Conservation (phyloP, 202 grass and related monocot genomes). For the Digitaria exilis region DNA sequence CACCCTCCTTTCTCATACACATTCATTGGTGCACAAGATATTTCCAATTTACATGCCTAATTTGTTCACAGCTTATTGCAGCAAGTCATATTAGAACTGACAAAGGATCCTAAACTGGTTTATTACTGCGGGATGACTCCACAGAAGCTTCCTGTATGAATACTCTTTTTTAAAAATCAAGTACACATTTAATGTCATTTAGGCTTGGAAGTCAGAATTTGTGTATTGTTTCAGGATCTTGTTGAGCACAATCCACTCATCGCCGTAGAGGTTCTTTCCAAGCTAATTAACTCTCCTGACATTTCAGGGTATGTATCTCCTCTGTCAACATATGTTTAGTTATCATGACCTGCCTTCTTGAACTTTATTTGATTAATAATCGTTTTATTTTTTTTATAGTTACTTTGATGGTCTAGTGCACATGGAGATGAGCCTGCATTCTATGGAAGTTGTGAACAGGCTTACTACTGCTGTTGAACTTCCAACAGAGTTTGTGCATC, state of each 20-base stretch:
- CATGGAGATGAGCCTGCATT: slow-evolving; percentile 99
- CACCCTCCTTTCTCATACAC: background rate
- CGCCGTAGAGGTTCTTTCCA: slow-evolving; percentile 96
- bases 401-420: slow-evolving; percentile 95
- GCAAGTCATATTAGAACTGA: slow-evolving; percentile 89
- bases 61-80: slow-evolving; percentile 67
- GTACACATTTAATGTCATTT: slow-evolving; percentile 3
- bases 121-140: slow-evolving; percentile 91
- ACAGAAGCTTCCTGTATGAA: slow-evolving; percentile 77
- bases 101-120: slow-evolving; percentile 93
- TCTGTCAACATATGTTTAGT: slow-evolving; percentile 35
- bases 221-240: slow-evolving; percentile 69
- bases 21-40: slow-evolving; percentile 16
- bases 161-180: slow-evolving; percentile 14
- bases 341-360: background rate
- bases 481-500: slow-evolving; percentile 88
- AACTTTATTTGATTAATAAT: slow-evolving; percentile 22
- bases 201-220: slow-evolving; percentile 37
- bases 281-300: slow-evolving; percentile 95
- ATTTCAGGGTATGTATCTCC: slow-evolving; percentile 65
- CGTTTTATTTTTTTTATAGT: slow-evolving; percentile 46
- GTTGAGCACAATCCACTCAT: slow-evolving; percentile 97
- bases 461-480: slow-evolving; percentile 96
- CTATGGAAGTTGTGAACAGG: slow-evolving; percentile 99
- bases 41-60: slow-evolving; percentile 50